Conservation (phyloP, 148 eudicot genomes). For the Salicornia ramosissima region DNA sequence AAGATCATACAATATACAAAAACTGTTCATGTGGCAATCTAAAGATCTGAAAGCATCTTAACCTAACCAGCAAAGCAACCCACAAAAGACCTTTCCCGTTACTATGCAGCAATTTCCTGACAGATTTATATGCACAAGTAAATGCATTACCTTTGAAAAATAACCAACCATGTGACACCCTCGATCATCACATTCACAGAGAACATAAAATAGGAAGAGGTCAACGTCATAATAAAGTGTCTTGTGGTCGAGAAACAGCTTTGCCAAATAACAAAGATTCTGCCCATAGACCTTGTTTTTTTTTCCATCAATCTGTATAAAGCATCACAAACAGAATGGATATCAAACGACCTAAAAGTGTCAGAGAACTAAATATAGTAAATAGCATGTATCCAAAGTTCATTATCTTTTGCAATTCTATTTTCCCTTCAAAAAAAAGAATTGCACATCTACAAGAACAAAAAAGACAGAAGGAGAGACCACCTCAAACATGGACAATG, state of each 20-base stretch:
- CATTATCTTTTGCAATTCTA: not conserved
- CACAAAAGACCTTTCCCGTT: not conserved
- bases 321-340: constrained; percentile 11
- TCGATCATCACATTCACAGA: constrained; percentile 97
- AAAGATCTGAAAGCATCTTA: not conserved
- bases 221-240: constrained; percentile 97
- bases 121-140: not conserved
- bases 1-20: not conserved
- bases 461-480: not conserved
- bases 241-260: constrained; percentile 94
- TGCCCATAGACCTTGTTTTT: constrained; percentile 98
- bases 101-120: not conserved
- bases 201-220: constrained; percentile 81
- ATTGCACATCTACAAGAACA: not conserved
- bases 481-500: constrained; percentile 94
- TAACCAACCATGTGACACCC: constrained; percentile 99
- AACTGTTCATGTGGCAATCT: not conserved
- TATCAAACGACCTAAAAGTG: not conserved
- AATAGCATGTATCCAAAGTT: not conserved
- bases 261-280: constrained; percentile 93
- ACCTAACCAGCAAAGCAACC: not conserved
- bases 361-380: not conserved
- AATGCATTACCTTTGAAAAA: constrained; percentile 74
- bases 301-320: constrained; percentile 88
- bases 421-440: not conserved